These are phyloP conservation scores for Perkinsus chesapeaki DNA, from an alignment of 169 alveolate genomes.

Conservation along the genomic window DNA sequence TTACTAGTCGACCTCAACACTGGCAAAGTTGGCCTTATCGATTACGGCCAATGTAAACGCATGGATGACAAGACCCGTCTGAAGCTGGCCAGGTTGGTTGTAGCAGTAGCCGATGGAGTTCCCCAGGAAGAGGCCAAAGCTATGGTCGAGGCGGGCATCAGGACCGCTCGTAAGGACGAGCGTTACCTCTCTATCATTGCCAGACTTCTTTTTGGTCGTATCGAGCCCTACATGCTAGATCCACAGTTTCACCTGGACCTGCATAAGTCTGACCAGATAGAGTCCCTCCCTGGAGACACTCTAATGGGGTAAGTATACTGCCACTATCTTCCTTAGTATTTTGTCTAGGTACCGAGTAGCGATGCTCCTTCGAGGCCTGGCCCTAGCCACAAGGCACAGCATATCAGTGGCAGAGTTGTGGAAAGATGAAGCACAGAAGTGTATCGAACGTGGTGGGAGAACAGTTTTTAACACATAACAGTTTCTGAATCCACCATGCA, in stretches of 20 bases:
- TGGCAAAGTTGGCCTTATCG: not conserved
- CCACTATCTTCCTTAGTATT: not conserved
- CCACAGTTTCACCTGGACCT: not conserved
- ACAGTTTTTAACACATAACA: too few species aligned
- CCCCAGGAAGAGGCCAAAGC: not conserved
- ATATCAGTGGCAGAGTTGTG: not conserved
- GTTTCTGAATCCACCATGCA: too few species aligned
- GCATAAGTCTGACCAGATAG: not conserved
- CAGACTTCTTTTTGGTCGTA: not conserved
- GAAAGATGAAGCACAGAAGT: not conserved
- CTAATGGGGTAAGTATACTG: not conserved
- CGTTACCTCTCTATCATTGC: not conserved
- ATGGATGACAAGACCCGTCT: not conserved
- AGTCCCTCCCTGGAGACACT: not conserved
- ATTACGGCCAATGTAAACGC: not conserved
- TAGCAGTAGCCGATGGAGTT: not conserved
- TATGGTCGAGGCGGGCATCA: not conserved
- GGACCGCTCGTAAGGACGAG: not conserved
- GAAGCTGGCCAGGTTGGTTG: not conserved
- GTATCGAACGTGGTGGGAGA: not conserved
- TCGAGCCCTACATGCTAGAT: not conserved
- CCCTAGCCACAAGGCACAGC: not conserved
- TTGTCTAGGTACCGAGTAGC: not conserved
- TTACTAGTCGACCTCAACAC: not conserved
- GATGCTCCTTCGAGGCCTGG: not conserved